Percentiles rank a stretch among this genome's conserved stretches.
phyloP scores from a whole-genome alignment of 495 filamentous ascomycete genomes.

The Annulohypoxylon bovei region DNA sequence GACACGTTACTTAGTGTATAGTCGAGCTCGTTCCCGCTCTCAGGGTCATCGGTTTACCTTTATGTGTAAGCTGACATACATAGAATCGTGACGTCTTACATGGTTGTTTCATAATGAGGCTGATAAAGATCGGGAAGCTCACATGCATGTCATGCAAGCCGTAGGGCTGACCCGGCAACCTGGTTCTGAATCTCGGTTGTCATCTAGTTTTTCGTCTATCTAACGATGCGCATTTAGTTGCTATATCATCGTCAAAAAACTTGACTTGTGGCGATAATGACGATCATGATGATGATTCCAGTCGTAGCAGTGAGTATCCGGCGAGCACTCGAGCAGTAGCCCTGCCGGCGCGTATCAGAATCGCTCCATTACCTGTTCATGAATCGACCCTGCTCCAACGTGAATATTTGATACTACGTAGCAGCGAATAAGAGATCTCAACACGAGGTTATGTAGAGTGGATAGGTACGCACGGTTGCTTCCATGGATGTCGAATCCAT shows the following conservation, averaged over 20 bases:
- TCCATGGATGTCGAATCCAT: constrained; percentile 2
- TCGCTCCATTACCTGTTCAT: not conserved
- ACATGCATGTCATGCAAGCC: constrained; percentile 12
- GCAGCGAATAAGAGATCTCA: constrained; percentile 12
- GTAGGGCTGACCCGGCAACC: constrained; percentile 39
- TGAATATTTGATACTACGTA: constrained; percentile 25
- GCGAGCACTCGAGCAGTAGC: not conserved
- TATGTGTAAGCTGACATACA: constrained; percentile 29
- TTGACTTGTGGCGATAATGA: not conserved
- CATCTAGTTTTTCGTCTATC: not conserved
- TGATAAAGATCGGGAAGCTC: constrained; percentile 20
- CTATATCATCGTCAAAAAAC: not conserved
- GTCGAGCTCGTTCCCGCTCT: constrained; percentile 14
- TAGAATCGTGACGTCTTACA: constrained; percentile 4
- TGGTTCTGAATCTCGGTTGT: constrained; percentile 17
- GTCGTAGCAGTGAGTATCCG: not conserved
- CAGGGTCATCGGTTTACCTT: constrained; percentile 1
- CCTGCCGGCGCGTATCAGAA: not conserved
- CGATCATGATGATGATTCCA: not conserved
- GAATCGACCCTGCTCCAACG: not conserved
- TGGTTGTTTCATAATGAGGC: constrained; percentile 18
- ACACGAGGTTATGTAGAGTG: constrained; percentile 34
- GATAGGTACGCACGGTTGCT: constrained; percentile 8
- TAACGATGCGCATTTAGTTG: not conserved
- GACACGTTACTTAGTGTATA: constrained; percentile 6